Conservation (phyloP, 306 rosid genomes). For the Glycine tomentella region DNA sequence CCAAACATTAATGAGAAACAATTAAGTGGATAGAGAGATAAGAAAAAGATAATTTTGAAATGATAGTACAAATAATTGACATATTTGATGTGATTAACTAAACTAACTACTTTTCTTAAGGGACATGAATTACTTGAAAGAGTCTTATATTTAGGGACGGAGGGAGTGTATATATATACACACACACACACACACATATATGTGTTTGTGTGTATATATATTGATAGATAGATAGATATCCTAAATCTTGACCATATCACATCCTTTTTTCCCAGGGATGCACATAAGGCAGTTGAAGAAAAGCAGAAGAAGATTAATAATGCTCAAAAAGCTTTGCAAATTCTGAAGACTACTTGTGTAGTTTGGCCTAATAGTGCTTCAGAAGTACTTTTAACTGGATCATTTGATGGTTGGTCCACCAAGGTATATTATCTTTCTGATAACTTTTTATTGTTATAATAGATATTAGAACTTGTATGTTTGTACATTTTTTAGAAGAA, state of each 20-base stretch:
- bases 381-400: slow-evolving; percentile 82
- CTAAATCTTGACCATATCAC: slow-evolving; percentile 35
- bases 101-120: no score
- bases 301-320: slow-evolving; percentile 73
- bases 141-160: no score
- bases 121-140: no score
- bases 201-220: no score
- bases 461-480: not conserved
- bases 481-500: not conserved
- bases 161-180: no score
- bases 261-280: slow-evolving; percentile 62
- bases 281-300: slow-evolving; percentile 65
- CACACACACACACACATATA: no score
- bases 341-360: slow-evolving; percentile 66
- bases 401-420: slow-evolving; percentile 93
- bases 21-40: no score
- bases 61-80: no score
- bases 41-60: no score
- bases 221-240: not conserved
- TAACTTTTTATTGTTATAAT: slow-evolving; percentile 23
- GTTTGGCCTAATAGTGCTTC: slow-evolving; percentile 85
- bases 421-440: slow-evolving; percentile 60
- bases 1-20: no score
- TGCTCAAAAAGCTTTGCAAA: slow-evolving; percentile 60
- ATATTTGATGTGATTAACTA: no score